These are phyloP conservation scores for Ascochyta viciae-villosae DNA, from an alignment of 2,329 filamentous ascomycete genomes.

Conservation along the genomic window DNA sequence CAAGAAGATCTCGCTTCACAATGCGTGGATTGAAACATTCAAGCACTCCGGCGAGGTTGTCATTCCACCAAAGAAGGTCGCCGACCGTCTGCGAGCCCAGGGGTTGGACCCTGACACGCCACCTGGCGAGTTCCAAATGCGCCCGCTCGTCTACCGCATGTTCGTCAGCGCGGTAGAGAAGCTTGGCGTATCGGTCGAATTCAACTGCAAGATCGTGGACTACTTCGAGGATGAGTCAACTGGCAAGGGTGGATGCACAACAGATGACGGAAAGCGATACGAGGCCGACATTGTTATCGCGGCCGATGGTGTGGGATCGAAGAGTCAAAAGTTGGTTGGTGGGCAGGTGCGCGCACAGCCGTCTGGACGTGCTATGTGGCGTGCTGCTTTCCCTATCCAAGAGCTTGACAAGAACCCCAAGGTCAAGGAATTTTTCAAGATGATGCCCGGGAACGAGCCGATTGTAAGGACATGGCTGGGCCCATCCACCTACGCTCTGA, in stretches of 20 bases:
- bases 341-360: constrained; percentile 52
- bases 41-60: constrained; percentile 61
- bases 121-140: constrained; percentile 64
- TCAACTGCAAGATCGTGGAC: constrained; percentile 52
- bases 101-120: constrained; percentile 58
- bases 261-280: constrained; percentile 51
- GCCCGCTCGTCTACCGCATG: constrained; percentile 63
- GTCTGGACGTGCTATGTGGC: constrained; percentile 51
- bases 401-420: constrained; percentile 55
- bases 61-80: constrained; percentile 57
- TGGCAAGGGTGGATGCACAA: constrained; percentile 45
- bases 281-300: constrained; percentile 53
- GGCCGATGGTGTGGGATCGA: constrained; percentile 54
- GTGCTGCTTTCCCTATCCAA: constrained; percentile 52
- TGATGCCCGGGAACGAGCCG: constrained; percentile 52
- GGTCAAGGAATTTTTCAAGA: constrained; percentile 56
- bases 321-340: constrained; percentile 54
- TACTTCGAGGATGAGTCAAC: constrained; percentile 54
- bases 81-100: constrained; percentile 57
- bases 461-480: constrained; percentile 57
- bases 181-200: constrained; percentile 53
- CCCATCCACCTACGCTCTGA: constrained; percentile 54
- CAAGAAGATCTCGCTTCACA: constrained; percentile 60
- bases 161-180: constrained; percentile 59
- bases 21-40: constrained; percentile 63